A percentile compares a stretch with the other conserved stretches of the same genome.
phyloP scores from a whole-genome alignment of 257 asterid species.

The Vinca minor region DNA sequence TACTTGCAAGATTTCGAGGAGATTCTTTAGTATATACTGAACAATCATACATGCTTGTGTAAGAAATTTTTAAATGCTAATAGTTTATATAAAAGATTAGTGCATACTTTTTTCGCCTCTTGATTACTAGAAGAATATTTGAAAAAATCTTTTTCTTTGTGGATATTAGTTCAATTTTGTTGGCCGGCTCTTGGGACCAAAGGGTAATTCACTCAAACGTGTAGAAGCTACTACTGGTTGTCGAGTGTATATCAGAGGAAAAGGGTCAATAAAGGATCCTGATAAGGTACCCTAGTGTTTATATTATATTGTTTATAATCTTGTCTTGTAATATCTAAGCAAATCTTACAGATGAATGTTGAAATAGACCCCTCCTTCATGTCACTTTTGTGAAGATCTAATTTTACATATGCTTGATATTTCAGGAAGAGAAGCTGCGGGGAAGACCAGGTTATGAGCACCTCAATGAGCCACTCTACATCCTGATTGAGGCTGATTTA shows the following conservation, averaged over 20 bases:
- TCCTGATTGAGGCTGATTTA: conserved; percentile 87
- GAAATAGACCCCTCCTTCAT: not conserved
- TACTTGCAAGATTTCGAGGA: not conserved
- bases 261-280: conserved; percentile 94
- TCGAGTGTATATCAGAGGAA: conserved; percentile 94
- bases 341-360: too few relatives aligned
- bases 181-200: conserved; percentile 95
- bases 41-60: not conserved
- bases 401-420: conserved; percentile 14
- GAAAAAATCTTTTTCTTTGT: conserved; percentile 3
- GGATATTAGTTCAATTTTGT: conserved; percentile 80
- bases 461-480: conserved; percentile 82
- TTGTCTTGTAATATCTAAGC: too few relatives aligned
- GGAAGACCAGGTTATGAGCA: conserved; percentile 96
- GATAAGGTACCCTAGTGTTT: conserved; percentile 53
- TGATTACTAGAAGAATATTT: not conserved
- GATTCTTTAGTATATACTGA: not conserved
- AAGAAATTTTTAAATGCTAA: not conserved
- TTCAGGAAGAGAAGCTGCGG: conserved; percentile 78
- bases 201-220: conserved; percentile 93
- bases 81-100: not conserved
- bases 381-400: not conserved
- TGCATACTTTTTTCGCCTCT: not conserved
- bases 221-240: conserved; percentile 97
- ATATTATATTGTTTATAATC: too few relatives aligned